phyloP scores from a whole-genome alignment of 2,329 filamentous ascomycete species.

The Penicillium sp. region DNA sequence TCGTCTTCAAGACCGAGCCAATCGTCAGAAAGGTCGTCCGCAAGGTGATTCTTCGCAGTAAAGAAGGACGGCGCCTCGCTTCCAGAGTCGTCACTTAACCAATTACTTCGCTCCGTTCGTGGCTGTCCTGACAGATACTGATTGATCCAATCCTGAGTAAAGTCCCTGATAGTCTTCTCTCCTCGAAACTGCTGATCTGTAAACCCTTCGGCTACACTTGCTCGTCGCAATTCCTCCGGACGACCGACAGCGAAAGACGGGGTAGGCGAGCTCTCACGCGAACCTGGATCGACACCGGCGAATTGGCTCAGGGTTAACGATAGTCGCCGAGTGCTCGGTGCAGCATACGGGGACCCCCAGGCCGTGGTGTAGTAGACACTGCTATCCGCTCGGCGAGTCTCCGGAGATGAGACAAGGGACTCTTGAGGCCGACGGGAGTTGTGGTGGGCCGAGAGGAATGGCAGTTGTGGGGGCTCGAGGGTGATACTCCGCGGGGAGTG shows the following conservation, averaged over 20 bases:
- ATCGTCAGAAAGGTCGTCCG: constrained; percentile 48
- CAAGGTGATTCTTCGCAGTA: constrained; percentile 46
- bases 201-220: constrained; percentile 33
- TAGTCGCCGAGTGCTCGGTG: constrained; percentile 54
- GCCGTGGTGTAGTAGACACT: constrained; percentile 71
- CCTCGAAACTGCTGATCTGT: constrained; percentile 26
- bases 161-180: constrained; percentile 53
- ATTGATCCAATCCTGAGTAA: constrained; percentile 85
- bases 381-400: constrained; percentile 51
- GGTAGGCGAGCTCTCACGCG: constrained; percentile 40
- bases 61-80: constrained; percentile 71
- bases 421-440: constrained; percentile 36
- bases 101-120: constrained; percentile 73
- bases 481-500: constrained; percentile 34
- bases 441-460: constrained; percentile 36
- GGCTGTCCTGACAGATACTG: constrained; percentile 75
- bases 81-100: constrained; percentile 78
- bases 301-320: constrained; percentile 49
- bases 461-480: constrained; percentile 37
- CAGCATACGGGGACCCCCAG: constrained; percentile 90
- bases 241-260: constrained; percentile 33
- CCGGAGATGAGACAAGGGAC: constrained; percentile 45
- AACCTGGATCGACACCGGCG: constrained; percentile 48
- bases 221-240: constrained; percentile 33
- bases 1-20: constrained; percentile 50